Evolutionary conservation across 2,329 filamentous ascomycete species (phyloP).

Genomic region (Daldinia sp.): DNA sequence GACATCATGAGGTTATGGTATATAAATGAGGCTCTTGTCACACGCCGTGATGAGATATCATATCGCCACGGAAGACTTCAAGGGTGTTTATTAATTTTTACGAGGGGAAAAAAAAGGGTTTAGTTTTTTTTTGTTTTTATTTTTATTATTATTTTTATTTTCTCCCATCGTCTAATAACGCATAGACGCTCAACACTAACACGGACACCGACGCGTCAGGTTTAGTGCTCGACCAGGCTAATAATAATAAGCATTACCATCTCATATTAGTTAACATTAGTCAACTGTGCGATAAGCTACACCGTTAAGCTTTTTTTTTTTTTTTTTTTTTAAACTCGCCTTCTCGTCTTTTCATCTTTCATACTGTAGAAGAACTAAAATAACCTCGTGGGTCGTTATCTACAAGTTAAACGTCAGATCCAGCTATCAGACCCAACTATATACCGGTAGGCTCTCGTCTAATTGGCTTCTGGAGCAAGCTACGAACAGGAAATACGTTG

Average conservation of each 20-base stretch:
- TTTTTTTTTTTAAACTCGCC: background rate
- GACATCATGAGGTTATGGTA: conserved; percentile 13
- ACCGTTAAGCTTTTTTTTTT: conserved; percentile 3
- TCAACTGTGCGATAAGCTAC: conserved; percentile 3
- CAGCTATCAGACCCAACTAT: conserved; percentile 3
- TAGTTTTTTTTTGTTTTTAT: background rate
- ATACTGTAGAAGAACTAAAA: conserved; percentile 10
- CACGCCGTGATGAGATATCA: conserved; percentile 3
- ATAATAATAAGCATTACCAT: conserved; percentile 10
- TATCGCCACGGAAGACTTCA: background rate
- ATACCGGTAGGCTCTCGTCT: background rate
- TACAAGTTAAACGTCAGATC: conserved; percentile 2
- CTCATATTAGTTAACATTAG: conserved; percentile 17
- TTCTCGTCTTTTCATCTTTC: background rate
- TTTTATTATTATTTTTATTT: too few species aligned
- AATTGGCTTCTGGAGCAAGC: conserved; percentile 4
- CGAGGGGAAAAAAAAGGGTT: background rate
- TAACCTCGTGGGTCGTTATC: conserved; percentile 25
- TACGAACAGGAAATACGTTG: background rate
- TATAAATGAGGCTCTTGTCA: conserved; percentile 24
- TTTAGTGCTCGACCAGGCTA: background rate
- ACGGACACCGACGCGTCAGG: background rate
- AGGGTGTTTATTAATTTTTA: background rate
- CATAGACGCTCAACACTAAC: background rate
- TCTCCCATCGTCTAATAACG: background rate